Conservation (phyloP, 1,284 basidiomycete genomes). For the Microstroma glucosiphilum region DNA sequence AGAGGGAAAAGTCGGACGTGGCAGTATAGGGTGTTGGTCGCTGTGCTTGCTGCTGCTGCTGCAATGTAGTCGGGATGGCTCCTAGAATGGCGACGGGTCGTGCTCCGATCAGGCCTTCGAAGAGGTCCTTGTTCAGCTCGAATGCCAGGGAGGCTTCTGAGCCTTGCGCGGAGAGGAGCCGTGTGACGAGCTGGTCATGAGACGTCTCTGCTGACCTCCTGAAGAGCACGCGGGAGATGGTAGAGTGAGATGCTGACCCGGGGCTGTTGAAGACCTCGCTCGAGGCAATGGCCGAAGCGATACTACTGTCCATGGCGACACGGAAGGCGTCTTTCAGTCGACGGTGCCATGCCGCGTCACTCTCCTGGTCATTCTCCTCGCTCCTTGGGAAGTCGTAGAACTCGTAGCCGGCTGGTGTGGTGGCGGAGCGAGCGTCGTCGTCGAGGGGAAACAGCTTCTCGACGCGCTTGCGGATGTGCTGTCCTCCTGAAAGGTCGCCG, state of each 20-base stretch:
- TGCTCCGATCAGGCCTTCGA: constrained; percentile 10
- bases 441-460: constrained; percentile 65
- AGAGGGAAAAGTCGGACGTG: no score
- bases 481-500: constrained; percentile 77
- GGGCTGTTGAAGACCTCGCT: background rate
- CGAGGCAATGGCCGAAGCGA: background rate
- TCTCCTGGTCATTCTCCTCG: constrained; percentile 51
- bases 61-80: no score
- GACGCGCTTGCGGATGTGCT: constrained; percentile 63
- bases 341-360: constrained; percentile 49
- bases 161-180: constrained; percentile 6
- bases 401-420: constrained; percentile 56
- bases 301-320: constrained; percentile 63
- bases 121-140: constrained; percentile 12
- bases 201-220: background rate
- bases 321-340: constrained; percentile 73
- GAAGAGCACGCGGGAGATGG: background rate
- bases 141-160: constrained; percentile 12
- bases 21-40: no score
- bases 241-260: constrained; percentile 5
- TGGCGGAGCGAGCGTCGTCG: constrained; percentile 18
- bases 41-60: no score
- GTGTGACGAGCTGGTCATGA: background rate
- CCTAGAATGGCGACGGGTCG: background rate
- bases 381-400: constrained; percentile 67